Base-by-base conservation (phyloP, 1,284 basidiomycete species). In the Violaceomyces palustris region DNA sequence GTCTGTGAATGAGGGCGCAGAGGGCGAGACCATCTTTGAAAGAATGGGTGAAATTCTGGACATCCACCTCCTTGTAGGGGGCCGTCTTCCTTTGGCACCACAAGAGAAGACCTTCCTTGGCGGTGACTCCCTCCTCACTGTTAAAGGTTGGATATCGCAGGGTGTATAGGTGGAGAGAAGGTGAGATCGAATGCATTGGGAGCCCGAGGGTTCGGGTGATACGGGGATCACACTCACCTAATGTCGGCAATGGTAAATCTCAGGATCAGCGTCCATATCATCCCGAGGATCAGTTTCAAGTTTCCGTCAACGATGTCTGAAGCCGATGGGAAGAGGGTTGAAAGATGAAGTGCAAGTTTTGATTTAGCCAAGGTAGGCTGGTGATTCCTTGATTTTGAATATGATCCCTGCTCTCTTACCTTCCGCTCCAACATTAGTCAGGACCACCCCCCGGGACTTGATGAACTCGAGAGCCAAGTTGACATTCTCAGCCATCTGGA, bases 21-120 rank as follows among this genome's bases (percentile, higher is more conserved):
- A 98, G 78, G 35, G 93, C 93, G 47, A 97, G 82, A 30, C 93
- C 93, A 72, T 96, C 88, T 32, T 85, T 85, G 85, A 89, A 98
- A 69, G 88, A 91, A 31, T 81, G 74, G 14, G 88, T 88, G 73
- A 98, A 98, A 73, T 97, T 89, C 75, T 88, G 83, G 7, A 98
- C 88, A 42, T 94, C 77, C 15, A 97, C 92, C 63, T 92, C 88
- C 49, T 83, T 82, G 76, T 98, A 97, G 0, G 85, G 83, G 23
- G 82, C 82, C 1, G 94, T 98, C 76, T 94, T 94, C 44, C 93
- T 83, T 72, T 97, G 93, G 77, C 92, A 96, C 93, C 93, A 98
- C 1, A 98, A 80, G 2, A 98, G 78, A 11, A 98, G 80, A 36
- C 67, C 93, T 73, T 97, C 94, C 74, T 93, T 92, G 1, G 93